A percentile compares a stretch with the other conserved stretches of the same genome.
Evolutionary conservation across 192 early-diverging fungal species (phyloP).

Genomic region (Bifiguratus adelaidae): DNA sequence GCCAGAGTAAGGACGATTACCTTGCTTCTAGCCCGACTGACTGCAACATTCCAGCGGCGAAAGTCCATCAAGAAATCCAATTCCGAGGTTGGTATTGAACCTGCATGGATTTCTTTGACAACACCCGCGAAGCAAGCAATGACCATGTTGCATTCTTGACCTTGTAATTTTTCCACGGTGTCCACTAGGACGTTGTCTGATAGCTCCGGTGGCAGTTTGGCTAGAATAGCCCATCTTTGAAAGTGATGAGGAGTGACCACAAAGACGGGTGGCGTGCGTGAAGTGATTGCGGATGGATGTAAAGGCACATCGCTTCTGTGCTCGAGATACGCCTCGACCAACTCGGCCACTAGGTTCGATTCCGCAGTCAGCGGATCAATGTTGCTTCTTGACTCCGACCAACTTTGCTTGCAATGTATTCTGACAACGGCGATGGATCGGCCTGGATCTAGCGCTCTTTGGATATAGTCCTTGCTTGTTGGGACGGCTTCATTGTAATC

Average conservation of each 20-base stretch:
- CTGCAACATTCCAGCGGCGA: constrained; percentile 32
- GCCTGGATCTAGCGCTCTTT: constrained; percentile 16
- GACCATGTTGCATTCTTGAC: constrained; percentile 46
- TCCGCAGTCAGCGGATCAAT: too few species aligned
- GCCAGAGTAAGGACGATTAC: constrained; percentile 10
- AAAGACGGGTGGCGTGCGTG: constrained; percentile 11
- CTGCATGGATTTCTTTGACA: constrained; percentile 6
- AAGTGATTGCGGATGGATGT: background rate
- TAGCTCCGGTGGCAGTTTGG: constrained; percentile 1
- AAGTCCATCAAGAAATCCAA: constrained; percentile 26
- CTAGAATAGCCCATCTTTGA: constrained; percentile 24
- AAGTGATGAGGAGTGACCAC: constrained; percentile 36
- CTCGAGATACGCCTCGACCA: constrained; percentile 22
- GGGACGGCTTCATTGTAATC: background rate
- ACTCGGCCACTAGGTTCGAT: constrained; percentile 18
- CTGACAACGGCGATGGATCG: constrained; percentile 23
- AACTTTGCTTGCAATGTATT: constrained; percentile 12
- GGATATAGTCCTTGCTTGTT: constrained; percentile 10
- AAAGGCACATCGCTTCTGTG: background rate
- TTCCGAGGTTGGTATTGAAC: too few species aligned
- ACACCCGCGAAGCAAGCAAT: constrained; percentile 45
- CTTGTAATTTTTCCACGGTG: constrained; percentile 44
- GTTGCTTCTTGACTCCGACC: too few species aligned
- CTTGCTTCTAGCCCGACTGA: constrained; percentile 21
- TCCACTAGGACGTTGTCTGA: constrained; percentile 21